Conservation (phyloP, 495 filamentous ascomycete genomes). For the Arthonia radiata region DNA sequence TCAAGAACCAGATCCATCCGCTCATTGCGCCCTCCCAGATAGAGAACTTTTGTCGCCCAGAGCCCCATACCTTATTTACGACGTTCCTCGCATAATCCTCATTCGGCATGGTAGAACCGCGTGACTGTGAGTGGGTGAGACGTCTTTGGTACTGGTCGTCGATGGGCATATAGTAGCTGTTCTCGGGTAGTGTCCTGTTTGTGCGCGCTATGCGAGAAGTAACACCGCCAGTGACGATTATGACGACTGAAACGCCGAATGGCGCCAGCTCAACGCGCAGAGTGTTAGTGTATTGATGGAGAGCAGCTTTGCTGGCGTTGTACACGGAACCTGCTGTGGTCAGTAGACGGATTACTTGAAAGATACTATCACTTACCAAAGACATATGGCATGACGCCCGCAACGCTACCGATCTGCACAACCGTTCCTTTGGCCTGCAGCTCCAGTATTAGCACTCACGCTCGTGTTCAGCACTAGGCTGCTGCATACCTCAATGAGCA, state of each 20-base stretch:
- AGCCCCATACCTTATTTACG: constrained; percentile 29
- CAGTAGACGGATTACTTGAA: too few relatives aligned
- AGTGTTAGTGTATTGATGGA: constrained; percentile 34
- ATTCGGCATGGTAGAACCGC: constrained; percentile 25
- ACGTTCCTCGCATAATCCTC: constrained; percentile 29
- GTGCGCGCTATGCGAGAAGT: constrained; percentile 30
- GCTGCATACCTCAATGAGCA: constrained; percentile 34
- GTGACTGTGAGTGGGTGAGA: constrained; percentile 27
- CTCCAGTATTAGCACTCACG: too few relatives aligned
- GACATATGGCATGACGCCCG: constrained; percentile 28
- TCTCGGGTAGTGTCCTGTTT: constrained; percentile 20
- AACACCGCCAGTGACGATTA: constrained; percentile 36
- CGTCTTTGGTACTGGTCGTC: constrained; percentile 24
- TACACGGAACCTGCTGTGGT: constrained; percentile 20
- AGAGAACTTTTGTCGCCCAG: too few relatives aligned
- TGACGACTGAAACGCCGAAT: constrained; percentile 27
- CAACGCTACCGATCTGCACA: constrained; percentile 33
- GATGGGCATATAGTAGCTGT: constrained; percentile 27
- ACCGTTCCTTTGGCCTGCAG: constrained; percentile 33
- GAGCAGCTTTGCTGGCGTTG: constrained; percentile 37
- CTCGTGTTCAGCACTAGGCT: too few relatives aligned
- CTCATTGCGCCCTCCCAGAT: too few relatives aligned
- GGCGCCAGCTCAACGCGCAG: constrained; percentile 32
- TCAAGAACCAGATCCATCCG: too few relatives aligned
- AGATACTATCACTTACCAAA: too few relatives aligned